phyloP scores from a whole-genome alignment of 495 filamentous ascomycete genomes.

The Aspergillus avenaceus region DNA sequence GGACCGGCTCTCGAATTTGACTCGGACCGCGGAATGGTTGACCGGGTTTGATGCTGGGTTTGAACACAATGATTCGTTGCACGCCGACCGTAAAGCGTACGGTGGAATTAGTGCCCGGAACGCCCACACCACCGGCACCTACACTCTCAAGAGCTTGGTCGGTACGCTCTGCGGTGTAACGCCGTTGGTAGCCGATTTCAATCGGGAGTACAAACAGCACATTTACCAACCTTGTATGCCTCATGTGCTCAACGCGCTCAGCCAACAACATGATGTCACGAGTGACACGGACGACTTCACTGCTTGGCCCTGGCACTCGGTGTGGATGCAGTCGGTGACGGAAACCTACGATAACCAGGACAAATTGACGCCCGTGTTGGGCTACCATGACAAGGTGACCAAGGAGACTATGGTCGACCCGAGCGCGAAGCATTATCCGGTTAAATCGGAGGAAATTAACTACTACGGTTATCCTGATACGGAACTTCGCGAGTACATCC shows the following conservation, averaged over 20 bases:
- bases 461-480: constrained; percentile 49
- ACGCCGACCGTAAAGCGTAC: constrained; percentile 12
- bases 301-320: constrained; percentile 40
- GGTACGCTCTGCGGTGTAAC: constrained; percentile 46
- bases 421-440: constrained; percentile 32
- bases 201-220: constrained; percentile 42
- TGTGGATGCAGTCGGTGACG: constrained; percentile 48
- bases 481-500: constrained; percentile 41
- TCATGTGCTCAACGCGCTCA: constrained; percentile 39
- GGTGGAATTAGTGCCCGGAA: constrained; percentile 43
- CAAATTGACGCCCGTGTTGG: constrained; percentile 35
- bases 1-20: constrained; percentile 35
- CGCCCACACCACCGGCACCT: constrained; percentile 41
- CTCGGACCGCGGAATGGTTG: constrained; percentile 36
- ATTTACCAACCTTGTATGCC: constrained; percentile 49
- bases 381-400: constrained; percentile 35
- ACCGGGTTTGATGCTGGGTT: constrained; percentile 41
- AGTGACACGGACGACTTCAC: constrained; percentile 22
- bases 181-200: constrained; percentile 47
- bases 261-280: constrained; percentile 22
- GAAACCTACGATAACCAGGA: constrained; percentile 44
- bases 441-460: constrained; percentile 38
- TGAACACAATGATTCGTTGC: constrained; percentile 15
- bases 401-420: constrained; percentile 38
- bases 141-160: constrained; percentile 44